phyloP scores from a whole-genome alignment of 1,284 basidiomycete genomes.

The Hymenochaete sp. region DNA sequence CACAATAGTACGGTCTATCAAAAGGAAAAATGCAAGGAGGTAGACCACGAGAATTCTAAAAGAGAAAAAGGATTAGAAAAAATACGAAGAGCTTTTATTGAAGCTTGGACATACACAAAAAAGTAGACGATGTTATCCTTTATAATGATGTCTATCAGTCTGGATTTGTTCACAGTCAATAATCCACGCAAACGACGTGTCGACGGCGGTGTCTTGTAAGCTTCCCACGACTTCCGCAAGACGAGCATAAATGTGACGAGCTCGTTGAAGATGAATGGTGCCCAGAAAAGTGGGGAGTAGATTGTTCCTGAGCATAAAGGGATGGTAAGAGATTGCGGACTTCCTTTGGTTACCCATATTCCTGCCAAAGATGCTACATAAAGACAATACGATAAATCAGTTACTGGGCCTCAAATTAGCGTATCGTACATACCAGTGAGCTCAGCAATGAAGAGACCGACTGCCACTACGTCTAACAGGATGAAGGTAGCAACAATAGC shows the following conservation, averaged over 20 bases:
- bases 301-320: too few species aligned
- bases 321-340: too few species aligned
- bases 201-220: neutral
- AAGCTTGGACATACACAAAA: constrained; percentile 1
- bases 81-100: neutral
- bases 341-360: too few species aligned
- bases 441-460: neutral
- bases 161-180: too few species aligned
- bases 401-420: too few species aligned
- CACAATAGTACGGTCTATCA: neutral
- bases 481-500: neutral
- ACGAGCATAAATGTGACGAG: constrained; percentile 5
- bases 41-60: constrained; percentile 7
- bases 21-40: neutral
- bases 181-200: too few species aligned
- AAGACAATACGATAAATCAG: too few species aligned
- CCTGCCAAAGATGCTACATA: too few species aligned
- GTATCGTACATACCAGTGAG: too few species aligned
- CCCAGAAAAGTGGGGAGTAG: constrained; percentile 4
- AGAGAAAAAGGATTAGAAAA: neutral
- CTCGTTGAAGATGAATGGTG: constrained; percentile 4
- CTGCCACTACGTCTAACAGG: neutral
- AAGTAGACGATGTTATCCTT: constrained; percentile 4
- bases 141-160: neutral
- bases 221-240: neutral